Conservation (phyloP, 345 rosid genomes). For the Punica granatum region DNA sequence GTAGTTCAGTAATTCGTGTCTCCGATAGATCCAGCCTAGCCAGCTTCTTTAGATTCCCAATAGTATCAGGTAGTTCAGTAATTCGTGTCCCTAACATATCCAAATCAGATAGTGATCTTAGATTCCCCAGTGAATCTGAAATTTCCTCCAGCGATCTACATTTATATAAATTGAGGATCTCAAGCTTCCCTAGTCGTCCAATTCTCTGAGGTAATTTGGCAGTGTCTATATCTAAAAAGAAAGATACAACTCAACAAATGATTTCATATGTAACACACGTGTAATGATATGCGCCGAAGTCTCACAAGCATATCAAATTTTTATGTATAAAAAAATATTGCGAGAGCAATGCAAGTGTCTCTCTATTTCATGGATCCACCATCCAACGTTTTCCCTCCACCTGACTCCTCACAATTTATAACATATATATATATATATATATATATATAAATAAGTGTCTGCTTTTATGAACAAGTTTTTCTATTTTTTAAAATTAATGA, state of each 20-base stretch:
- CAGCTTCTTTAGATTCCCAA: constrained; percentile 1
- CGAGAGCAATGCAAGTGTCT: no score
- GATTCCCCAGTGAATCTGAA: neutral
- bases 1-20: neutral
- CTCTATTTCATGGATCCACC: neutral
- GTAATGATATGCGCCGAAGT: neutral
- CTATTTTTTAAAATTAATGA: no score
- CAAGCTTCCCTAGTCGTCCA: neutral
- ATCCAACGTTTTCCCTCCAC: neutral
- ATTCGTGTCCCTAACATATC: neutral
- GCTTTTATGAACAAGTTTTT: no score
- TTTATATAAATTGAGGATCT: neutral
- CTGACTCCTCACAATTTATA: no score
- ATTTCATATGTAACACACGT: neutral
- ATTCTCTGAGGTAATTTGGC: neutral
- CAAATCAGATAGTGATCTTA: constrained; percentile 1
- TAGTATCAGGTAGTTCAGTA: neutral
- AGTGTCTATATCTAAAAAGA: neutral
- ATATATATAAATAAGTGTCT: no score
- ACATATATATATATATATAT: no score
- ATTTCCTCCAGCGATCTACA: constrained; percentile 1
- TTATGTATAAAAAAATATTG: no score
- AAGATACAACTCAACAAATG: neutral
- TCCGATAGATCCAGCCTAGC: constrained; percentile 1
- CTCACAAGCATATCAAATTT: neutral